These are phyloP conservation scores for Fagopyrum tataricum DNA, from an alignment of 148 eudicot species.

Conservation along the genomic window DNA sequence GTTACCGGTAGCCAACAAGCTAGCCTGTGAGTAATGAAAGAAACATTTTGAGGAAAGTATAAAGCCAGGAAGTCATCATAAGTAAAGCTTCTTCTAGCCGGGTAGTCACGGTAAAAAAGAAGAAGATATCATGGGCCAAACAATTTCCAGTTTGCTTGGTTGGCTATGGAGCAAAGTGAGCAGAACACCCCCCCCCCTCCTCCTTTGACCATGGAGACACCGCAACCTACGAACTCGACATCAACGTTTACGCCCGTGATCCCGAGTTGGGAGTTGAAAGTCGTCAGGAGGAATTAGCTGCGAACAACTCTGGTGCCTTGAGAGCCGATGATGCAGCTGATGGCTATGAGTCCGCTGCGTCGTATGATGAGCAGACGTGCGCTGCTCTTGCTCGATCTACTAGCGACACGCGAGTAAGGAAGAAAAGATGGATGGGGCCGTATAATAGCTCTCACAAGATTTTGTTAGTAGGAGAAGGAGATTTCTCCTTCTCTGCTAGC, in stretches of 20 bases:
- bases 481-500: constrained; percentile 35
- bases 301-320: neutral
- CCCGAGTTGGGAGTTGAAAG: constrained; percentile 1
- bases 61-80: neutral
- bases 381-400: neutral
- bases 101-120: too few relatives aligned
- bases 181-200: neutral
- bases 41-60: neutral
- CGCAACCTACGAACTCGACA: neutral
- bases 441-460: constrained; percentile 30
- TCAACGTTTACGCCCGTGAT: neutral
- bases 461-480: constrained; percentile 40
- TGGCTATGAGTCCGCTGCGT: neutral
- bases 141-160: neutral
- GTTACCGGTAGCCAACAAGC: neutral
- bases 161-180: constrained; percentile 1
- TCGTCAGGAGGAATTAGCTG: neutral
- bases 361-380: neutral
- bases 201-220: neutral
- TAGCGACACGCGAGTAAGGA: too few relatives aligned
- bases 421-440: constrained; percentile 20
- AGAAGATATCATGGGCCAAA: neutral
- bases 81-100: neutral
- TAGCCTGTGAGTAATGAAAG: neutral
- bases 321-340: neutral